Evolutionary conservation across 495 filamentous ascomycete species (phyloP), one percentile per base, ranked within the genome.

Genomic region (Penicillium mononematosum): DNA sequence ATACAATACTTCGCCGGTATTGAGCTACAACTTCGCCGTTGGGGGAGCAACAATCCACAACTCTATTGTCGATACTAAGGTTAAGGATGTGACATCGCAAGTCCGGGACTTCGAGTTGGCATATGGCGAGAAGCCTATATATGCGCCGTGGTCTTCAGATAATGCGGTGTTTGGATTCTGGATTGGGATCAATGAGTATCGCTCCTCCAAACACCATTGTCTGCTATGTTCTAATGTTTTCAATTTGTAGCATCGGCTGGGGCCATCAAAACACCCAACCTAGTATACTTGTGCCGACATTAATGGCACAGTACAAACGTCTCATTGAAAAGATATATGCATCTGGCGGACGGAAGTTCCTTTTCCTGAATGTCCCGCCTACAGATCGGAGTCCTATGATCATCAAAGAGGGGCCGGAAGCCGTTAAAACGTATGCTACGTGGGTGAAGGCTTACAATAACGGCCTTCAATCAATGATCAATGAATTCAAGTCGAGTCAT

Each of bases 101-200:
- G 63, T 76, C 3, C 59, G 56, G 3, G 50, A 60, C 0, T 77
- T 75, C 42, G 56, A 71, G 25, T 57, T 56, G 3, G 41, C 53
- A 11, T 74, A 73, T 49, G 56, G 61, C 50, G 46, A 41, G n/a
- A 70, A 66, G 42, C 70, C 79, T 5, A 53, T 50, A 4, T 68
- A 64, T 52, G 82, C 83, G n/a, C 75, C 80, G 4, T 92, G 88
- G 89, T 79, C 73, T 14, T 75, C 81, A 1, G 63, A 73, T 7
- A 74, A 89, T 57, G 75, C 80, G 0, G 75, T 92, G 25, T 89
- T 90, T 68, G 81, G 81, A 2, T 73, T 89, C 45, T 92, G 85
- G 80, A 86, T 92, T 49, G 88, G 89, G 27, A 85, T 94, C 58
- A 94, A 94, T 59, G 90, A 94, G 74, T 75, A 69, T 44, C 29